Evolutionary conservation across 805 yeast genomes (phyloP).

Genomic region (Cyberlindnera mrakii): DNA sequence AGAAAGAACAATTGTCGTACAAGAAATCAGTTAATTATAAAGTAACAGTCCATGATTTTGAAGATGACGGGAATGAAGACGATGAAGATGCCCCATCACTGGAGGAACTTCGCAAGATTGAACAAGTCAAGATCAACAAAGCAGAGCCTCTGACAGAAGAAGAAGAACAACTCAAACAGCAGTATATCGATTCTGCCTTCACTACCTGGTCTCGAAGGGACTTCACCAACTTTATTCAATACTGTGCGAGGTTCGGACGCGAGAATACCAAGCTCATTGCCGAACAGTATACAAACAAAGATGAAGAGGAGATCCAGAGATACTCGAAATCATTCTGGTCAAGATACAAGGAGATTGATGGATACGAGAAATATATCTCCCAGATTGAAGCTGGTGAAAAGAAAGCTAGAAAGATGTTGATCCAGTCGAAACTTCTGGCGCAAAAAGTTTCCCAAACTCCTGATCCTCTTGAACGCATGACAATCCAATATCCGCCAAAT

Average conservation of each 20-base stretch:
- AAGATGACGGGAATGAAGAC: conserved; percentile 29
- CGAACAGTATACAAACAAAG: conserved; percentile 48
- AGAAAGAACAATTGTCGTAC: conserved; percentile 58
- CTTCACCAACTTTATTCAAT: conserved; percentile 64
- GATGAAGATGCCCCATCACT: conserved; percentile 5
- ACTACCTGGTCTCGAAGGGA: conserved; percentile 70
- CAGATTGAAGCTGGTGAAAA: conserved; percentile 72
- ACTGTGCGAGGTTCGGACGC: conserved; percentile 63
- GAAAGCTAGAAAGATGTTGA: conserved; percentile 47
- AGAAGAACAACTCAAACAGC: conserved; percentile 48
- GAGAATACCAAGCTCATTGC: conserved; percentile 44
- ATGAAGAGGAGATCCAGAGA: conserved; percentile 49
- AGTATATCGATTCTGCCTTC: conserved; percentile 51
- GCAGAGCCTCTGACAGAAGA: conserved; percentile 59
- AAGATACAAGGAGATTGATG: conserved; percentile 53
- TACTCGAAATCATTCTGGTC: conserved; percentile 64
- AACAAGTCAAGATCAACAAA: conserved; percentile 50
- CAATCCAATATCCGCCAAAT: conserved; percentile 74
- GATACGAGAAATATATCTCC: conserved; percentile 62
- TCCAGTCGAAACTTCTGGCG: conserved; percentile 51
- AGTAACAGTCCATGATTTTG: conserved; percentile 54
- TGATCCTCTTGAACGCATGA: conserved; percentile 59
- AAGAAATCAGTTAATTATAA: conserved; percentile 55
- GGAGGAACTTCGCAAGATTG: conserved; percentile 20
- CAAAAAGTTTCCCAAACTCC: conserved; percentile 45